Evolutionary conservation across 805 yeast species (phyloP), one percentile per base, ranked within the genome.

Genomic region (Tetrapisispora namnaoensis): DNA sequence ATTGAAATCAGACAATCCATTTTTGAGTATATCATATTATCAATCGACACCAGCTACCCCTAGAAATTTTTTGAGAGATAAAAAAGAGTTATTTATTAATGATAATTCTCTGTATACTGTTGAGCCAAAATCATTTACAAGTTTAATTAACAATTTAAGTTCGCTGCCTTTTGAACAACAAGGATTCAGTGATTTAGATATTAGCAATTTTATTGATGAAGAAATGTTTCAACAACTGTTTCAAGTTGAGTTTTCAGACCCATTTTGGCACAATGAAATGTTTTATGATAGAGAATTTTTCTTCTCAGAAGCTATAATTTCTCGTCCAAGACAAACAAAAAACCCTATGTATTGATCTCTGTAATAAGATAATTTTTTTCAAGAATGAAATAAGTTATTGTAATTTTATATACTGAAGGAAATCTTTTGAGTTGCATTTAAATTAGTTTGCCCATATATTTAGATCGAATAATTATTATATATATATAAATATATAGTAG

Each of bases 211-310:
- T 35, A 34, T 34, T 16, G 45, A 42, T n/a, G 39, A 42, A 21
- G 38, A 34, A 22, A 35, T 40, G 43, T 40, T 40, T 30, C 37
- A 42, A 42, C 44, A 32, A 20, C 30, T 42, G n/a, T 42, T 42
- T 36, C 44, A 42, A 30, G 44, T 32, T 3, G 44, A 42, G 44
- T 42, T 49, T 44, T 21, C 34, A 20, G 45, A 46, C 36, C 42
- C 44, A 14, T 53, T 49, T 24, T 47, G 51, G 44, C 46, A 44
- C 7, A 30, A 45, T 34, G 42, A 42, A 6, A 34, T 53, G 21
- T 51, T 49, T 40, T 53, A 44, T 42, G 55, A 53, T 47, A 51
- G 55, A 44, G 55, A 53, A 44, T 47, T 49, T 17, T 35, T 32
- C 22, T 48, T 52, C 20, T 42, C 55, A 4, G 47, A 46, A 20